Evolutionary conservation across 495 filamentous ascomycete species (phyloP), one percentile per base, ranked within the genome.

Genomic region (Ramalina peruviana): DNA sequence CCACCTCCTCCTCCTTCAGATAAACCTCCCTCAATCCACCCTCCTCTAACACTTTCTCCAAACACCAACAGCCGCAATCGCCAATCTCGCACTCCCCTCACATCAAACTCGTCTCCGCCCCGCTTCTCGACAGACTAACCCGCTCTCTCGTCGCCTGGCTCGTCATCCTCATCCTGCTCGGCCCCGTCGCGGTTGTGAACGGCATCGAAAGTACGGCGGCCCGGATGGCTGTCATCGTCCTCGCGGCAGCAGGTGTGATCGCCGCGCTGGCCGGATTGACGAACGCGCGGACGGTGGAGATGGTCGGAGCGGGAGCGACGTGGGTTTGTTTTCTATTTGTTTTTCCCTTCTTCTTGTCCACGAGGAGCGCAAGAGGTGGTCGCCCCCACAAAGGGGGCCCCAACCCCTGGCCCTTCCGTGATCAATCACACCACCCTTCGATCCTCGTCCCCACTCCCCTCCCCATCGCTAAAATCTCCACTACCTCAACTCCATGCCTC

Each of bases 141-240:
- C 58, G 52, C 19, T 47, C 44, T 0, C 11, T 67, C 17, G 43
- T 66, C 26, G 23, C 62, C 7, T 50, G 50, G 3, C 36, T 66
- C 2, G 55, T 64, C 26, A 56, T 57, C 7, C 19, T 62, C 41
- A 51, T 67, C 12, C 56, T 70, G 13, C 47, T 67, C 27, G 50
- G 54, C 36, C 67, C 64, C 3, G 53, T 65, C 27, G 49, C 62
- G 20, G 58, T 67, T 19, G 56, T 56, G 43, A 59, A 60, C 33
- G 25, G 52, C 17, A 23, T 65, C 4, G 46, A 23, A 15, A 58
- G 20, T 37, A 49, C 54, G 10, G 47, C 51, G 16, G 48, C 39
- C 48, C 61, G 64, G 13, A 57, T 67, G 15, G 17, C 52, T 25
- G 47, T 64, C 30, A 60, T 69, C 44, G 54, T 60, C 10, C 4